These are phyloP conservation scores for Dalechampia spathulata DNA, from an alignment of 441 rosid species.

Conservation along the genomic window DNA sequence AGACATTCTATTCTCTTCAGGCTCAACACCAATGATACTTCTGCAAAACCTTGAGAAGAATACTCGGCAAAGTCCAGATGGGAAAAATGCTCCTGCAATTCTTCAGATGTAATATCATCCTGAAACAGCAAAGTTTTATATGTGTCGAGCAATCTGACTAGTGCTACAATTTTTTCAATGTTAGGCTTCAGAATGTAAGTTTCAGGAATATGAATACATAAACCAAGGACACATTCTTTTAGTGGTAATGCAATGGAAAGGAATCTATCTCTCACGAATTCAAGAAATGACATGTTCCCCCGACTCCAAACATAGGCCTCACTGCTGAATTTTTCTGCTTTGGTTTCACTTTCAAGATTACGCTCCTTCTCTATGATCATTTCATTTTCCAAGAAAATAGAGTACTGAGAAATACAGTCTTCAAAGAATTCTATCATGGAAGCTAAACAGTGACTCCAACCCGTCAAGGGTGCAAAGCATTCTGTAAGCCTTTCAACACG, in stretches of 20 bases:
- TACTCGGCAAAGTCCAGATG: neutral
- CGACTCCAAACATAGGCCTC: too few species aligned
- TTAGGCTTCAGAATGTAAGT: slow-evolving; percentile 11
- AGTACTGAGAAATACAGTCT: slow-evolving; percentile 21
- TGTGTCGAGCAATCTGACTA: slow-evolving; percentile 24
- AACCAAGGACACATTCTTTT: slow-evolving; percentile 16
- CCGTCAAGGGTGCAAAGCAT: slow-evolving; percentile 23
- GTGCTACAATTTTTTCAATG: slow-evolving; percentile 7
- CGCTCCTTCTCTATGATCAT: slow-evolving; percentile 5
- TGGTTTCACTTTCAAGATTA: slow-evolving; percentile 3
- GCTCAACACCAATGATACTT: neutral
- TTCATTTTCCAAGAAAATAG: slow-evolving; percentile 14
- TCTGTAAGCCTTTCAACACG: slow-evolving; percentile 26
- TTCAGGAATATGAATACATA: slow-evolving; percentile 28
- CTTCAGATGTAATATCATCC: slow-evolving; percentile 17
- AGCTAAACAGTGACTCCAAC: slow-evolving; percentile 23
- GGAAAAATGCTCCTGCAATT: slow-evolving; percentile 23
- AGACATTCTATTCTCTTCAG: slow-evolving; percentile 24
- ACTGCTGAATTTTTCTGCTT: neutral
- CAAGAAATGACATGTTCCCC: slow-evolving; percentile 19
- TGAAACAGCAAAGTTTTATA: slow-evolving; percentile 16
- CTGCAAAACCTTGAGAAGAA: neutral
- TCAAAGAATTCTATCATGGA: slow-evolving; percentile 28
- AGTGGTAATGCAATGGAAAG: slow-evolving; percentile 5
- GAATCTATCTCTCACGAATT: slow-evolving; percentile 26